A percentile compares a stretch with the other conserved stretches of the same genome.
phyloP scores from a whole-genome alignment of 1,284 basidiomycete genomes.

The Xanthoconium separans region DNA sequence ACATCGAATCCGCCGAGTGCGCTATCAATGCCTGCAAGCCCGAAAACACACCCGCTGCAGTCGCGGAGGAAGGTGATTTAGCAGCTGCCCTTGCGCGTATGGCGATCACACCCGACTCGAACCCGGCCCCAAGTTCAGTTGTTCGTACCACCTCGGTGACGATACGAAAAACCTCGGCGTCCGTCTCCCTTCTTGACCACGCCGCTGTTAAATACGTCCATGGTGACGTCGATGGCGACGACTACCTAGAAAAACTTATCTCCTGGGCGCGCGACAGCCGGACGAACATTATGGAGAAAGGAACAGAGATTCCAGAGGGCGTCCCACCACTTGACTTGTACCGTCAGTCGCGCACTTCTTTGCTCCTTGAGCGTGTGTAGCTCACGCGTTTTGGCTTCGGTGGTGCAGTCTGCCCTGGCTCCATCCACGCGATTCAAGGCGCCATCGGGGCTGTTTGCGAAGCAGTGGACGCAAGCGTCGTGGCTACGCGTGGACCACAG shows the following conservation, averaged over 20 bases:
- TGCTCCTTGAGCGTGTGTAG: neutral
- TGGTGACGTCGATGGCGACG: conserved; percentile 64
- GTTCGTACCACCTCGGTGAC: conserved; percentile 31
- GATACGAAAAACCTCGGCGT: conserved; percentile 53
- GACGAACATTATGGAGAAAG: conserved; percentile 62
- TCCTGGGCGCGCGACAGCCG: conserved; percentile 64
- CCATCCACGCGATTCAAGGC: conserved; percentile 72
- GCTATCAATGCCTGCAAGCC: neutral
- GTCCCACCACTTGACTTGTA: conserved; percentile 84
- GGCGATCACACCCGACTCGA: conserved; percentile 36
- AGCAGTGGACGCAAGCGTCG: conserved; percentile 71
- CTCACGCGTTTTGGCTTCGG: neutral
- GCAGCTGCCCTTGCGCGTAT: conserved; percentile 54
- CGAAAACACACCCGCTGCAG: conserved; percentile 5
- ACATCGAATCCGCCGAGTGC: conserved; percentile 48
- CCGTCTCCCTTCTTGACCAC: conserved; percentile 54
- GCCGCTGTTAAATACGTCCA: conserved; percentile 74
- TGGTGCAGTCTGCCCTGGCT: conserved; percentile 63
- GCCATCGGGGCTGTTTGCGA: conserved; percentile 81
- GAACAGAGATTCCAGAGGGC: conserved; percentile 77
- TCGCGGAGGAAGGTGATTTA: conserved; percentile 46
- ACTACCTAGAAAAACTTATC: conserved; percentile 63
- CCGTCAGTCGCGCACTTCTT: conserved; percentile 44
- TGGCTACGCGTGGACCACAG: conserved; percentile 43
- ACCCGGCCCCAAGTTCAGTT: conserved; percentile 4